A percentile compares a stretch with the other conserved stretches of the same genome.
These are phyloP conservation scores for Phytopythium aichiense DNA, from an alignment of 352 stramenopile genomes.

Conservation along the genomic window DNA sequence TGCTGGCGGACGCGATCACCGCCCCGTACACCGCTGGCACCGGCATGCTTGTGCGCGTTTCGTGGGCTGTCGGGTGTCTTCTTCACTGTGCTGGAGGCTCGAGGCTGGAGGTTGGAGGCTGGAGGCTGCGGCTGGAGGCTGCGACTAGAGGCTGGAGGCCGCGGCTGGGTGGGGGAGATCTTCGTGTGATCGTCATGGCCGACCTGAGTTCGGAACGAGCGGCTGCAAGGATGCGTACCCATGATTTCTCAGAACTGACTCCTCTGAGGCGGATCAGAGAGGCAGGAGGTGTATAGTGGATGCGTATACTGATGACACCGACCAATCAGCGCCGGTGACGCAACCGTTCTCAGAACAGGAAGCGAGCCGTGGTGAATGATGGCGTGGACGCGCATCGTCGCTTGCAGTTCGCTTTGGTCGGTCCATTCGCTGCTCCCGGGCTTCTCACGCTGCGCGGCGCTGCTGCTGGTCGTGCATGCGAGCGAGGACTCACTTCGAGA, in stretches of 20 bases:
- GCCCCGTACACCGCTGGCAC: constrained; percentile 25
- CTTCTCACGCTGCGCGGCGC: not conserved
- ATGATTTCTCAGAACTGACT: not conserved
- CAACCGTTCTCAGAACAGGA: not conserved
- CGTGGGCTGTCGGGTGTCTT: not conserved
- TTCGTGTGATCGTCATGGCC: not conserved
- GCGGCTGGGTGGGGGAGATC: not conserved
- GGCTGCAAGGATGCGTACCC: not conserved
- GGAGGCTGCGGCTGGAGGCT: too few relatives aligned
- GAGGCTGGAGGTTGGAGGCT: too few relatives aligned
- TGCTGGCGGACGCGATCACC: constrained; percentile 19
- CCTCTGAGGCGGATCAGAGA: not conserved
- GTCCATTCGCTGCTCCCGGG: not conserved
- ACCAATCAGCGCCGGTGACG: not conserved
- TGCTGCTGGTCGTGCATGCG: not conserved
- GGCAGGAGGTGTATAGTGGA: not conserved
- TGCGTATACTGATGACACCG: not conserved
- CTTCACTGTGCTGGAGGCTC: not conserved
- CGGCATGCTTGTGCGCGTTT: constrained; percentile 6
- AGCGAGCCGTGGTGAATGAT: not conserved
- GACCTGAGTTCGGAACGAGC: not conserved
- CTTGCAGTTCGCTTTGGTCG: too few relatives aligned
- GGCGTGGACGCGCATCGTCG: not conserved
- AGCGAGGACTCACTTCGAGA: not conserved
- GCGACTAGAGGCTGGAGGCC: too few relatives aligned